These are phyloP conservation scores for Paecilomyces niveus DNA, from an alignment of 2,329 filamentous ascomycete species.

Conservation along the genomic window DNA sequence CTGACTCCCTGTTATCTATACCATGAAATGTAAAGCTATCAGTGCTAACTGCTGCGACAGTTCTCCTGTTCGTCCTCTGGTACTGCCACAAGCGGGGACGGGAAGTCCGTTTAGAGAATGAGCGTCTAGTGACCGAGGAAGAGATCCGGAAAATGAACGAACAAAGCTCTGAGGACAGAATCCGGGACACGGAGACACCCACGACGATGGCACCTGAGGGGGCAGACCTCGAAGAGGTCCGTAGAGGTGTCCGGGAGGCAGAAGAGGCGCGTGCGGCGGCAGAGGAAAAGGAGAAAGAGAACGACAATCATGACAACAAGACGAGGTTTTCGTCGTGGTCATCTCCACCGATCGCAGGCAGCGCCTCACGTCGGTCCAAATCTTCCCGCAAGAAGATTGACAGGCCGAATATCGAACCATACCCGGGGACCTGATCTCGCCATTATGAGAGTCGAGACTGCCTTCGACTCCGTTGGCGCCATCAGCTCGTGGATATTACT, in stretches of 20 bases:
- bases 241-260: constrained; percentile 33
- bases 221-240: constrained; percentile 32
- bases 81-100: constrained; percentile 95
- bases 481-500: background rate
- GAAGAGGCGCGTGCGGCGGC: constrained; percentile 24
- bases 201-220: constrained; percentile 36
- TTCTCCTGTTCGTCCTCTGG: constrained; percentile 91
- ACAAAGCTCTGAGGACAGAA: constrained; percentile 22
- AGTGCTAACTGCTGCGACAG: constrained; percentile 33
- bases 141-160: constrained; percentile 36
- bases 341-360: constrained; percentile 21
- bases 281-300: constrained; percentile 5
- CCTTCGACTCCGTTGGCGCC: background rate
- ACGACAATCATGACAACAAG: constrained; percentile 1
- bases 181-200: constrained; percentile 27
- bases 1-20: background rate
- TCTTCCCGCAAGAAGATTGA: constrained; percentile 4
- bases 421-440: constrained; percentile 27
- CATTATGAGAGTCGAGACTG: background rate
- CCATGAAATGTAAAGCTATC: background rate
- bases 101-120: constrained; percentile 69
- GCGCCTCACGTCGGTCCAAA: constrained; percentile 13
- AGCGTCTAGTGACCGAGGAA: constrained; percentile 41
- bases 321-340: background rate
- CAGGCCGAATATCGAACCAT: constrained; percentile 19